phyloP scores from a whole-genome alignment of 2,329 filamentous ascomycete genomes.

The Bipolaris cookei region DNA sequence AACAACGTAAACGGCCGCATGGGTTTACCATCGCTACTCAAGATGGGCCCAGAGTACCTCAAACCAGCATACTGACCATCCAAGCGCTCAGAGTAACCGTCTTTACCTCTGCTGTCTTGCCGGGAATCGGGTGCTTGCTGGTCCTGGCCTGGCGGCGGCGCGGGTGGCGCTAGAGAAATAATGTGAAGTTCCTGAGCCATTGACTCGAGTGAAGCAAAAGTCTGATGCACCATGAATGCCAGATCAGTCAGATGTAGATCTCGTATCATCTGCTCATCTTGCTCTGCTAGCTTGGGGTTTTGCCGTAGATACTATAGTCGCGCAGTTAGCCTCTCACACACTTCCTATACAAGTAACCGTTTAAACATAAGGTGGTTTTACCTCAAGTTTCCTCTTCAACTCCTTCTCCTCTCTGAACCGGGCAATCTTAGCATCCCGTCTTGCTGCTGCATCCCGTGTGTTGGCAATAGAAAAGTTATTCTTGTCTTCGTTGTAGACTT shows the following conservation, averaged over 20 bases:
- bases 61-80: slow-evolving; percentile 60
- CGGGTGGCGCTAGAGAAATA: slow-evolving; percentile 72
- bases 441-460: slow-evolving; percentile 68
- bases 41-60: slow-evolving; percentile 69
- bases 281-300: slow-evolving; percentile 66
- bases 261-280: slow-evolving; percentile 85
- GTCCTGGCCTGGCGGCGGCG: slow-evolving; percentile 51
- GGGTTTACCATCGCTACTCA: slow-evolving; percentile 81
- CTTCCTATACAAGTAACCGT: slow-evolving; percentile 15
- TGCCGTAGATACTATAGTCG: slow-evolving; percentile 61
- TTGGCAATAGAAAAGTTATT: slow-evolving; percentile 75
- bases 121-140: slow-evolving; percentile 53
- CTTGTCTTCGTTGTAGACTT: slow-evolving; percentile 74
- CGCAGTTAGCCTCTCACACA: slow-evolving; percentile 30
- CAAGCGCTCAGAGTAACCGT: slow-evolving; percentile 73
- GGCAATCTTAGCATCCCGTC: slow-evolving; percentile 83
- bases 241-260: slow-evolving; percentile 79
- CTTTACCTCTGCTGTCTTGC: slow-evolving; percentile 55
- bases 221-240: slow-evolving; percentile 73
- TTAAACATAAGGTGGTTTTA: slow-evolving; percentile 39
- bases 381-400: slow-evolving; percentile 81
- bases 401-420: slow-evolving; percentile 86
- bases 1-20: slow-evolving; percentile 89
- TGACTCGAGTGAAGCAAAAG: slow-evolving; percentile 87
- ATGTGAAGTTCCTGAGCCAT: slow-evolving; percentile 85